Percentiles rank a stretch among this genome's conserved stretches.
These are phyloP conservation scores for Massariosphaeria phaeospora DNA, from an alignment of 495 filamentous ascomycete genomes.

Conservation along the genomic window DNA sequence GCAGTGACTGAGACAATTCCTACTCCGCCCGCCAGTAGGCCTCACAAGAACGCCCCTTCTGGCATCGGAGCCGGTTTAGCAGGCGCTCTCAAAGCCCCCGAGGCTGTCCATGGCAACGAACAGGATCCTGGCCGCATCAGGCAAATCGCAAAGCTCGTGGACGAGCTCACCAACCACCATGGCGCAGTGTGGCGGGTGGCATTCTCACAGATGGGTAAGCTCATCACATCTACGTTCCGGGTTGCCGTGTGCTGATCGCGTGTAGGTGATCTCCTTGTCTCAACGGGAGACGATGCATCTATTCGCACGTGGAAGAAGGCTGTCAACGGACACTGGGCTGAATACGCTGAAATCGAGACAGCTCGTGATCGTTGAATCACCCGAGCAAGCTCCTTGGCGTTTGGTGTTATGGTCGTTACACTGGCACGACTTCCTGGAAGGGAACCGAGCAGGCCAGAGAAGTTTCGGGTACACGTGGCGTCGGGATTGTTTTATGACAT, in stretches of 20 bases:
- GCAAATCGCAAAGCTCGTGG: constrained; percentile 39
- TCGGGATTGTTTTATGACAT: constrained; percentile 5
- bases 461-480: constrained; percentile 10
- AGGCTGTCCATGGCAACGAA: constrained; percentile 11
- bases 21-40: constrained; percentile 9
- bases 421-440: not conserved
- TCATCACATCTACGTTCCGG: not conserved
- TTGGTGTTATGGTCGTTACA: not conserved
- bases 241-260: too few species aligned
- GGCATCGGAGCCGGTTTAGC: constrained; percentile 57
- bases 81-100: constrained; percentile 36
- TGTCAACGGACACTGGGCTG: constrained; percentile 31
- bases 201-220: constrained; percentile 39
- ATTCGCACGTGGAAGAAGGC: constrained; percentile 40
- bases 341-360: constrained; percentile 31
- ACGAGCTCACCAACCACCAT: constrained; percentile 37
- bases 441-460: too few species aligned
- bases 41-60: constrained; percentile 24
- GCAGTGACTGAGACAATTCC: constrained; percentile 6
- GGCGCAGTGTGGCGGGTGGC: constrained; percentile 43
- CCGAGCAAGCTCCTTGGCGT: constrained; percentile 1
- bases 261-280: constrained; percentile 38
- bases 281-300: constrained; percentile 40
- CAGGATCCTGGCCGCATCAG: constrained; percentile 37
- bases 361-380: constrained; percentile 10